Percentiles rank a stretch among this genome's conserved stretches.
These are phyloP conservation scores for Euphorbia celastroides DNA, from an alignment of 441 rosid genomes.

Conservation along the genomic window DNA sequence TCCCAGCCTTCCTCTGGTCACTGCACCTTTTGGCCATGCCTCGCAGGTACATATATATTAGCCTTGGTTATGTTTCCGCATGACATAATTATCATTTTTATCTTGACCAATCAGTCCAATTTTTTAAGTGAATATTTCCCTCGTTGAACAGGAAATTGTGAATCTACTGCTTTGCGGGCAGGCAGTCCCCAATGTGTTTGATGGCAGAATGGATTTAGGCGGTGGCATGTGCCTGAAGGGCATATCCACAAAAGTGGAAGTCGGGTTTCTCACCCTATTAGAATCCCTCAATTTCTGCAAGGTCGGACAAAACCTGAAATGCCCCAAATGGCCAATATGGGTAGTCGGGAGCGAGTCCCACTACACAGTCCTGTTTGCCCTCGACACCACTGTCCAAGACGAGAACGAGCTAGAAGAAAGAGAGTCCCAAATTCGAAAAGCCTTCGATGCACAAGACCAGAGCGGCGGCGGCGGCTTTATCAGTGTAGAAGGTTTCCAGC, in stretches of 20 bases:
- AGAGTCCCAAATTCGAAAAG: conserved; percentile 78
- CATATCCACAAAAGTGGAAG: conserved; percentile 69
- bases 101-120: conserved; percentile 5
- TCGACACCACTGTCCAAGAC: conserved; percentile 75
- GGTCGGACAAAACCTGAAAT: conserved; percentile 87
- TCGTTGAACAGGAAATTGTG: conserved; percentile 74
- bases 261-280: conserved; percentile 89
- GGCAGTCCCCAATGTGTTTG: conserved; percentile 94
- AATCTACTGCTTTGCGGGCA: conserved; percentile 89
- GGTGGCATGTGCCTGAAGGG: conserved; percentile 93
- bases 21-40: conserved; percentile 99
- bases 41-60: conserved; percentile 61
- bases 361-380: conserved; percentile 90
- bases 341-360: conserved; percentile 98
- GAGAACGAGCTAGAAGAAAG: conserved; percentile 93
- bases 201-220: conserved; percentile 94
- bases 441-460: conserved; percentile 90
- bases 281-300: conserved; percentile 94
- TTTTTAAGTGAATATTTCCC: conserved; percentile 10
- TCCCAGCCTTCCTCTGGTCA: conserved; percentile 81
- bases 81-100: neutral
- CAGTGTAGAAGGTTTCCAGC: conserved; percentile 86
- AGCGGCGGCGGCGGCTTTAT: conserved; percentile 99
- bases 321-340: conserved; percentile 99
- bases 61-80: neutral